A percentile compares a stretch with the other conserved stretches of the same genome.
phyloP scores from a whole-genome alignment of 257 asterid species.

The Solanum chiquidenum region DNA sequence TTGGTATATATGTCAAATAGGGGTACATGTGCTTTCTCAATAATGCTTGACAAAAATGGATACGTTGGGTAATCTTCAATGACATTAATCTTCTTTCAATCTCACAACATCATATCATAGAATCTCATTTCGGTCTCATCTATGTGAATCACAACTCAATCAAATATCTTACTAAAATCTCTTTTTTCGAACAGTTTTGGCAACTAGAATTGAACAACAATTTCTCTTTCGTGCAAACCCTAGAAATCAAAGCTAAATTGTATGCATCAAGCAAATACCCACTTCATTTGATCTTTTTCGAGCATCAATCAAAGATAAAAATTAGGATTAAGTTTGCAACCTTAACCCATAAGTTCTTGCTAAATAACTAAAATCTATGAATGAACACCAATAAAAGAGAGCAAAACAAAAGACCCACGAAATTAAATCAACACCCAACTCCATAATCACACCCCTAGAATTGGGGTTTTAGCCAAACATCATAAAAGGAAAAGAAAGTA shows the following conservation, averaged over 20 bases:
- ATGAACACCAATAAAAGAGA: not conserved
- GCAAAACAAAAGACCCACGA: not conserved
- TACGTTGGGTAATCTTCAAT: not conserved
- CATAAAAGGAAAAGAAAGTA: not conserved
- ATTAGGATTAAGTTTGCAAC: not conserved
- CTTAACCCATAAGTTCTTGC: not conserved
- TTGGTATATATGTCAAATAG: not conserved
- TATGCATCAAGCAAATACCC: not conserved
- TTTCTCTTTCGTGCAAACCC: not conserved
- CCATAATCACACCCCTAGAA: not conserved
- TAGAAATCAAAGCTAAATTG: not conserved
- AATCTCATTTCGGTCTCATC: not conserved
- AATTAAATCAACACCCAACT: not conserved
- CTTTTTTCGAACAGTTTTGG: not conserved
- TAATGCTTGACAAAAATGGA: not conserved
- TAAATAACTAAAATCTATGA: not conserved
- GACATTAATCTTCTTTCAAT: not conserved
- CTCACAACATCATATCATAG: not conserved
- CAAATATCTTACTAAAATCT: not conserved
- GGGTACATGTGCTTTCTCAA: not conserved
- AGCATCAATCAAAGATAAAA: not conserved
- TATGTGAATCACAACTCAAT: not conserved
- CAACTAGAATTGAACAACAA: not conserved
- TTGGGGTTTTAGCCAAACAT: not conserved
- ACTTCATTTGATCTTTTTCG: not conserved